Evolutionary conservation across 2,329 filamentous ascomycete genomes (phyloP).

Genomic region (Colletotrichum caudatum): DNA sequence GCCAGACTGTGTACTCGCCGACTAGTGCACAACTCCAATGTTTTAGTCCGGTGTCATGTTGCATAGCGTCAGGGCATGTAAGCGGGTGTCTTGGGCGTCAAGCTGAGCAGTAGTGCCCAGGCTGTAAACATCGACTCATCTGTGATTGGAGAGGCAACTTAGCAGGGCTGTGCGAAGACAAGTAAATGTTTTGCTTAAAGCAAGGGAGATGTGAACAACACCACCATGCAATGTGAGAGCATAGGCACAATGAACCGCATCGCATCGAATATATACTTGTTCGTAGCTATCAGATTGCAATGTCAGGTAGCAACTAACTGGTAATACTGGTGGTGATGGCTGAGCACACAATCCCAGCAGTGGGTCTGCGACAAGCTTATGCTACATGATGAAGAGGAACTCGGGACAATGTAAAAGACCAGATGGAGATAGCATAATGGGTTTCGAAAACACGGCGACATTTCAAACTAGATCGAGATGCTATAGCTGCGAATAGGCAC

Average conservation of each 20-base stretch:
- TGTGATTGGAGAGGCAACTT: background rate
- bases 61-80: slow-evolving; percentile 18
- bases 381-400: background rate
- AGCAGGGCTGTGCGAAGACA: background rate
- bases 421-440: no score
- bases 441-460: background rate
- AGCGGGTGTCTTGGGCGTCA: slow-evolving; percentile 16
- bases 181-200: background rate
- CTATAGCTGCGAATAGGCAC: background rate
- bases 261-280: background rate
- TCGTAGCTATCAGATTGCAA: no score
- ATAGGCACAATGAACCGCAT: no score
- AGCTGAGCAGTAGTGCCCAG: background rate
- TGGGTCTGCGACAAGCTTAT: background rate
- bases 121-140: background rate
- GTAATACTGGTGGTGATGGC: background rate
- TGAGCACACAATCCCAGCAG: no score
- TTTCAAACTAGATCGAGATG: no score
- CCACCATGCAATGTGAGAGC: no score
- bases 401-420: background rate
- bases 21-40: background rate
- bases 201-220: background rate
- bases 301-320: background rate
- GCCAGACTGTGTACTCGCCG: background rate
- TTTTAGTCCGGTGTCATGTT: slow-evolving; percentile 21